Base-by-base conservation (phyloP, 495 filamentous ascomycete genomes). In the Talaromyces thailandensis region DNA sequence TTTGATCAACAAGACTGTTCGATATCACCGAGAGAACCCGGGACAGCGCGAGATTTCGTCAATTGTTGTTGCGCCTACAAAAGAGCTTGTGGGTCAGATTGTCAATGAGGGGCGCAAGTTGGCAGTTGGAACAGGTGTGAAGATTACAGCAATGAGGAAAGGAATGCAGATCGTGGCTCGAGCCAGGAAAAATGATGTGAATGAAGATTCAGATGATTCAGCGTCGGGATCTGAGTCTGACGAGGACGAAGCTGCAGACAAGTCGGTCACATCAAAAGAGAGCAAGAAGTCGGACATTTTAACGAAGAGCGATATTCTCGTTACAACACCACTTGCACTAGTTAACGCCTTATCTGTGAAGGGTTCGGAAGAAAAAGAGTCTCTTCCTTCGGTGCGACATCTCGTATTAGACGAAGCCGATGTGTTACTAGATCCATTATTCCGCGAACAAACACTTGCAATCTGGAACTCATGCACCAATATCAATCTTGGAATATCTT, bases 391-490 rank as follows among this genome's bases (percentile, higher is more conserved):
- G 2, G 84, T 96, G 18, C 79, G 81, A 18, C 82, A 84, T 57
- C 75, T 98, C 40, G 82, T 98, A 23, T 76, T 98, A 6, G 94
- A 98, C 66, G 94, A 98, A 77, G 94, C 92, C 8, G 94, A 98
- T 73, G 90, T 97, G 23, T 86, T 98, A 12, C 82, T 98, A 14
- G 94, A 99, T 64, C 86, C 89, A 12, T 78, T 96, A 12, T 98
- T 98, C 76, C 83, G 89, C 31, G 87, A 93, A 26, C 95, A 98
- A 68, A 98, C 92, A 0, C 76, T 96, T 24, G 82, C 81, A 32
- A 90, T 97, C 66, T 98, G 93, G 94, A 79, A 82, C 23, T 80
- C 88, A 18, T 92, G 90, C 72, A 82, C 79, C 7, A 82, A 86
- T 64, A 77, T 84, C 2, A 71, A 79, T 21, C 79, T 98, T 9